Percentiles rank a stretch among this genome's conserved stretches.
Conservation (phyloP, 495 filamentous ascomycete genomes). For the Barbatosphaeria neglecta region DNA sequence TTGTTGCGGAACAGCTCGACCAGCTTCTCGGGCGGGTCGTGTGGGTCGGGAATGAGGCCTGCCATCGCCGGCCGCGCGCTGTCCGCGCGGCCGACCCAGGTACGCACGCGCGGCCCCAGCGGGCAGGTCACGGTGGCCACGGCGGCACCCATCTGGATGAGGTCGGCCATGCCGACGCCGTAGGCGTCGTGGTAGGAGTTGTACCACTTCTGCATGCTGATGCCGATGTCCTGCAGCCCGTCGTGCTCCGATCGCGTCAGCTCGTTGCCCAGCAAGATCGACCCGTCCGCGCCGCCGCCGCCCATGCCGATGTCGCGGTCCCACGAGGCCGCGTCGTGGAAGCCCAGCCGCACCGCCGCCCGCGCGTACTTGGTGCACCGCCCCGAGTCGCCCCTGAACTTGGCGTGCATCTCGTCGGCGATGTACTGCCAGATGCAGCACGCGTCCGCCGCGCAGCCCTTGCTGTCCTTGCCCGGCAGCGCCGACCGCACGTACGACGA, state of each 20-base stretch:
- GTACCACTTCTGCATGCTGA: conserved; percentile 17
- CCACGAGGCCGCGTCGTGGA: conserved; percentile 28
- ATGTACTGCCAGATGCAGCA: conserved; percentile 34
- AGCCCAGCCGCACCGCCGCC: conserved; percentile 28
- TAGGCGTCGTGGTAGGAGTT: conserved; percentile 12
- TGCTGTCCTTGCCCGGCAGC: too few species aligned
- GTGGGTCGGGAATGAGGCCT: conserved; percentile 5
- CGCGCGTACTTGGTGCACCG: conserved; percentile 12
- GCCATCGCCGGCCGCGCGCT: conserved; percentile 3
- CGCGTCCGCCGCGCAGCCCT: too few species aligned
- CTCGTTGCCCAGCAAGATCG: conserved; percentile 23
- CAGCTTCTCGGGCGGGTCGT: conserved; percentile 5
- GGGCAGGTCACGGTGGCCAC: conserved; percentile 27
- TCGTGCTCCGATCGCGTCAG: conserved; percentile 13
- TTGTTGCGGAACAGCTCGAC: conserved; percentile 9
- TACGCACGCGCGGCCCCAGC: conserved; percentile 6
- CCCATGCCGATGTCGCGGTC: conserved; percentile 11
- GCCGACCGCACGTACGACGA: too few species aligned
- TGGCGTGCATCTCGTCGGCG: conserved; percentile 18
- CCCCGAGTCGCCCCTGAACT: conserved; percentile 12
- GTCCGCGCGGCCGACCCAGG: conserved; percentile 11
- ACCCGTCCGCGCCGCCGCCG: conserved; percentile 28
- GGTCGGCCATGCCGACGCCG: conserved; percentile 26
- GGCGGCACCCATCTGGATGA: conserved; percentile 26
- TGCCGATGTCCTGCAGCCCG: conserved; percentile 20